A percentile compares a stretch with the other conserved stretches of the same genome.
Conservation (phyloP, 768 basidiomycete species). For the Mycena belliarum region DNA sequence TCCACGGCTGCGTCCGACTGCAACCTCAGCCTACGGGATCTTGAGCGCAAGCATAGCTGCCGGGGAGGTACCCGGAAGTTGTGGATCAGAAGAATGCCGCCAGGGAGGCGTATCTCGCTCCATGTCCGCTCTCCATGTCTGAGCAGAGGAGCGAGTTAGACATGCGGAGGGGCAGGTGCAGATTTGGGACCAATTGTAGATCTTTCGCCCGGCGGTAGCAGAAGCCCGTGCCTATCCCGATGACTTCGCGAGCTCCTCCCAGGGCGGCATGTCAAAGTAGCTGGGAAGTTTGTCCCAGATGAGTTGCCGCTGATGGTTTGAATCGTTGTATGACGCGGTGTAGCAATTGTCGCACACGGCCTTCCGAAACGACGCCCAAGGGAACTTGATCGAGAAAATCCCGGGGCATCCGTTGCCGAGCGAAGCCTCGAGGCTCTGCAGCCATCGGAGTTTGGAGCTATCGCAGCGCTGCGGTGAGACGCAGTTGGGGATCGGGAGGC, state of each 20-base stretch:
- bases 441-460: conserved; percentile 22
- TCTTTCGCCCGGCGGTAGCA: conserved; percentile 27
- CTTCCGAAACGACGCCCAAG: conserved; percentile 19
- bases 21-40: neutral
- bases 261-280: conserved; percentile 22
- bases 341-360: conserved; percentile 23
- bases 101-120: conserved; percentile 26
- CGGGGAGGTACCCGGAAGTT: conserved; percentile 22
- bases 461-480: conserved; percentile 18
- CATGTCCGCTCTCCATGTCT: conserved; percentile 30
- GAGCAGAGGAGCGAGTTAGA: conserved; percentile 24
- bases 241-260: conserved; percentile 22
- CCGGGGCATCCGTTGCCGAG: conserved; percentile 21
- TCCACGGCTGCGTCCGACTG: too few species aligned
- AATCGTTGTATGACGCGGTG: conserved; percentile 10
- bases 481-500: conserved; percentile 20
- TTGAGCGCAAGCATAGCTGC: conserved; percentile 29
- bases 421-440: conserved; percentile 23
- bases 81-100: conserved; percentile 24
- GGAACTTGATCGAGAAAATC: conserved; percentile 22
- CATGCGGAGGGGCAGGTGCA: neutral
- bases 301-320: conserved; percentile 15
- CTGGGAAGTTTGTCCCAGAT: conserved; percentile 22
- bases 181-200: conserved; percentile 33
- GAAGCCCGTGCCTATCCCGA: conserved; percentile 22